phyloP scores from a whole-genome alignment of 139 green algal species.

The Chlorella sorokiniana region DNA sequence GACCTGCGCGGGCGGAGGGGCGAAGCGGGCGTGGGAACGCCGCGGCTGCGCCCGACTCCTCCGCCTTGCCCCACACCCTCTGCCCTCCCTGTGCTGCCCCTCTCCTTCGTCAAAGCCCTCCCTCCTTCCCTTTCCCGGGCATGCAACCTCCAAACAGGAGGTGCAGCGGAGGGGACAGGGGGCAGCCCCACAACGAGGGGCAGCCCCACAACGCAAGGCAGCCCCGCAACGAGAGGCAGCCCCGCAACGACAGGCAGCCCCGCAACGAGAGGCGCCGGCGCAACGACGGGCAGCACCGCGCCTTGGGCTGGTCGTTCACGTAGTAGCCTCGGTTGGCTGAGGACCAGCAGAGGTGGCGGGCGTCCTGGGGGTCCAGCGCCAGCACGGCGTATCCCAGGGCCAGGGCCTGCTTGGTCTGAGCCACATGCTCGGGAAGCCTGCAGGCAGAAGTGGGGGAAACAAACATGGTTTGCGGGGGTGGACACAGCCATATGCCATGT shows the following conservation, averaged over 20 bases:
- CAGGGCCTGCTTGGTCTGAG: slow-evolving; percentile 25
- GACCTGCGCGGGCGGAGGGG: neutral
- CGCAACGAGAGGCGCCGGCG: too few species aligned
- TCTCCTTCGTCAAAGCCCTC: too few species aligned
- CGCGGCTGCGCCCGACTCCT: too few species aligned
- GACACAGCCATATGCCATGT: neutral
- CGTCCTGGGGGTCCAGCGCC: slow-evolving; percentile 1
- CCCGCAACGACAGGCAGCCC: too few species aligned
- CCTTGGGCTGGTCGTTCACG: neutral
- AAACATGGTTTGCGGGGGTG: neutral
- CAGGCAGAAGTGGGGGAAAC: neutral
- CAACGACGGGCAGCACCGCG: neutral
- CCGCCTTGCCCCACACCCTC: too few species aligned
- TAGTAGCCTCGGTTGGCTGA: neutral
- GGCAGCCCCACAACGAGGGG: too few species aligned
- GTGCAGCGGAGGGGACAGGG: too few species aligned
- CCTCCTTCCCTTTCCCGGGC: too few species aligned
- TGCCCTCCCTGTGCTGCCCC: too few species aligned
- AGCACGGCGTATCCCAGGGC: neutral
- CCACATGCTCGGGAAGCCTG: slow-evolving; percentile 27
- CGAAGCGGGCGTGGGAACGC: neutral
- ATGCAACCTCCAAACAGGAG: too few species aligned
- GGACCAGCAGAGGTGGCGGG: slow-evolving; percentile 12
- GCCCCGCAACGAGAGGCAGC: too few species aligned
- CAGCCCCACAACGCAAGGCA: too few species aligned